Conservation (phyloP, 768 basidiomycete genomes). For the Macrocybe gigantea region DNA sequence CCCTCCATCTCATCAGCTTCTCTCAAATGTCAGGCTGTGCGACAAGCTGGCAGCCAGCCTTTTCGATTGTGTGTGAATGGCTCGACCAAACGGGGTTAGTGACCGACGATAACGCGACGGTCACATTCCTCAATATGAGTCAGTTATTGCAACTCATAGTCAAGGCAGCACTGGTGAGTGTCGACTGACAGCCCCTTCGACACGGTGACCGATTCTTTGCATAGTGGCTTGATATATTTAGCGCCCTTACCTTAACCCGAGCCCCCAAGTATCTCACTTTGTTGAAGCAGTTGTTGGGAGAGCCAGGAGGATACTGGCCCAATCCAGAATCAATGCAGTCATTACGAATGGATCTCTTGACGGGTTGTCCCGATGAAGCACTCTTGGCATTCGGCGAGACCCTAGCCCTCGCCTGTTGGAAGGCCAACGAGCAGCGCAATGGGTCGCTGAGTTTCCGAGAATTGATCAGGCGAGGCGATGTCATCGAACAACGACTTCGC, state of each 20-base stretch:
- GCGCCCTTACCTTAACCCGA: conserved; percentile 53
- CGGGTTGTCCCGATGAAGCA: conserved; percentile 76
- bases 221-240: conserved; percentile 77
- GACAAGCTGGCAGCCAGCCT: conserved; percentile 64
- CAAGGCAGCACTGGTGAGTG: conserved; percentile 69
- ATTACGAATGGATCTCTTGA: conserved; percentile 60
- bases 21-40: conserved; percentile 65
- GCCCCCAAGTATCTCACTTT: conserved; percentile 62
- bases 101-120: conserved; percentile 57
- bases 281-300: conserved; percentile 61
- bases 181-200: neutral
- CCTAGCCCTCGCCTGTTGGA: conserved; percentile 73
- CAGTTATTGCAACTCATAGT: conserved; percentile 51
- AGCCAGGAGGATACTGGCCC: conserved; percentile 41
- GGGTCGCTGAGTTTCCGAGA: conserved; percentile 70
- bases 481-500: conserved; percentile 61
- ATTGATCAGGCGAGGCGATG: conserved; percentile 66
- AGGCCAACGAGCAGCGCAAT: conserved; percentile 53
- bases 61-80: conserved; percentile 75
- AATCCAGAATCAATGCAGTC: conserved; percentile 29
- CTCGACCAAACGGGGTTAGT: conserved; percentile 59
- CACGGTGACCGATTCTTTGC: conserved; percentile 12
- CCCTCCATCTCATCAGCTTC: conserved; percentile 71
- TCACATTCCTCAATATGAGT: conserved; percentile 50
- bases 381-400: conserved; percentile 72